Percentiles rank a stretch among this genome's conserved stretches.
These are phyloP conservation scores for Trichophyton schoenleinii DNA, from an alignment of 2,329 filamentous ascomycete species.

Conservation along the genomic window DNA sequence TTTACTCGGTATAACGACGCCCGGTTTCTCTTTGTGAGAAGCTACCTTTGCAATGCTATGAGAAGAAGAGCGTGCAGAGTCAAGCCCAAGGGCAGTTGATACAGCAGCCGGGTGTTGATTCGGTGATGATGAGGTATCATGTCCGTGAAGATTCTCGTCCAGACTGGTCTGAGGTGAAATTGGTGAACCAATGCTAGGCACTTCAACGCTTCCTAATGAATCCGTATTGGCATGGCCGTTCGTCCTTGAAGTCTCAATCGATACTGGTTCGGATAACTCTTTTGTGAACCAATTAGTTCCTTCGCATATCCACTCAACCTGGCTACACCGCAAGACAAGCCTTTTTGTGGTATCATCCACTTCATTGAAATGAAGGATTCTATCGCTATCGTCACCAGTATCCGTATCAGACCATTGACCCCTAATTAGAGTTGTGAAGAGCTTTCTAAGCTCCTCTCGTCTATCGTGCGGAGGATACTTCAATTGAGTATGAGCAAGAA, in stretches of 20 bases:
- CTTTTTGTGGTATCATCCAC: constrained; percentile 39
- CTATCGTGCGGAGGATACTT: constrained; percentile 84
- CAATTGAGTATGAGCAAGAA: constrained; percentile 84
- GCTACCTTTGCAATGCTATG: constrained; percentile 69
- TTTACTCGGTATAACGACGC: constrained; percentile 66
- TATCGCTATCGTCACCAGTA: constrained; percentile 28
- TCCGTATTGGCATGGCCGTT: background rate
- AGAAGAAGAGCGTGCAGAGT: constrained; percentile 56
- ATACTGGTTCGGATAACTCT: constrained; percentile 15
- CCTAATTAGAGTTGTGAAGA: constrained; percentile 60
- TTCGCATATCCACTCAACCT: constrained; percentile 36
- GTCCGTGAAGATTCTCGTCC: background rate
- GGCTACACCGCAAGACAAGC: constrained; percentile 34
- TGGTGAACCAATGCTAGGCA: background rate
- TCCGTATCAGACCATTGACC: constrained; percentile 54
- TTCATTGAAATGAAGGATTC: constrained; percentile 38
- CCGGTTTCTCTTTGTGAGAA: constrained; percentile 67
- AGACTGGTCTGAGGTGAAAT: background rate
- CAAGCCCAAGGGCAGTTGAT: constrained; percentile 56
- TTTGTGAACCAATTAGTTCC: constrained; percentile 19
- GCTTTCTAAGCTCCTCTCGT: constrained; percentile 63
- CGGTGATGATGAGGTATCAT: background rate
- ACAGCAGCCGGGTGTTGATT: constrained; percentile 10
- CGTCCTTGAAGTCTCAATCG: background rate
- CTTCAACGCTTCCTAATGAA: background rate